A percentile compares a stretch with the other conserved stretches of the same genome.
Evolutionary conservation across 805 yeast species (phyloP).

Genomic region (Saccharomycopsis fodiens): DNA sequence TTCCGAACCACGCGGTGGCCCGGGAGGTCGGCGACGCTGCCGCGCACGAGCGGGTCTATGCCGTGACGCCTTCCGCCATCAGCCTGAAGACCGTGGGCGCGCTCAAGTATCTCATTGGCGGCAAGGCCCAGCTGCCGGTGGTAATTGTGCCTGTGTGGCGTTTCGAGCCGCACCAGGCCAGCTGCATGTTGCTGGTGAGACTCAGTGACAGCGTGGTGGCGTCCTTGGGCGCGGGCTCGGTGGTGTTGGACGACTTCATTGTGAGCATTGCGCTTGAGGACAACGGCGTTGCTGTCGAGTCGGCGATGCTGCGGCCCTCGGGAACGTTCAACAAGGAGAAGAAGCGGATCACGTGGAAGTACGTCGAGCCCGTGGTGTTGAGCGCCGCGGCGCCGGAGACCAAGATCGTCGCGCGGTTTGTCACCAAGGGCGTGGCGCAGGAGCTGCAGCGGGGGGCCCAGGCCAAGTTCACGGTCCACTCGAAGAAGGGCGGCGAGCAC

Average conservation of each 20-base stretch:
- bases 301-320: conserved; percentile 85
- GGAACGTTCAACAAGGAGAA: conserved; percentile 86
- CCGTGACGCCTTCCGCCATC: conserved; percentile 41
- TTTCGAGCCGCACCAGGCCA: conserved; percentile 75
- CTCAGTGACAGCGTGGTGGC: conserved; percentile 40
- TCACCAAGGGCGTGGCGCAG: conserved; percentile 62
- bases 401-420: conserved; percentile 77
- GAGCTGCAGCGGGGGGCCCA: conserved; percentile 73
- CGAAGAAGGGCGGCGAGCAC: conserved; percentile 36
- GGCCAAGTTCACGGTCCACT: conserved; percentile 48
- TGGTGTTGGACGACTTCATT: conserved; percentile 30
- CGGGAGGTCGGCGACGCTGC: conserved; percentile 36
- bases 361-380: conserved; percentile 36
- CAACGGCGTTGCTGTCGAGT: conserved; percentile 51
- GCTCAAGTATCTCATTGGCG: conserved; percentile 57
- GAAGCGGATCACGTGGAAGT: conserved; percentile 82
- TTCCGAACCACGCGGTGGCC: conserved; percentile 47
- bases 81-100: conserved; percentile 70
- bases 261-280: conserved; percentile 49
- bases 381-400: conserved; percentile 39
- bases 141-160: conserved; percentile 82
- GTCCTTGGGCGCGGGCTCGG: conserved; percentile 29
- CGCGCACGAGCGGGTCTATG: conserved; percentile 30
- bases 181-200: conserved; percentile 68
- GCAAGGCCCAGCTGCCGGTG: conserved; percentile 51